Evolutionary conservation across 2,329 filamentous ascomycete species (phyloP).

Genomic region (Arthrobotrys sphaeroides): DNA sequence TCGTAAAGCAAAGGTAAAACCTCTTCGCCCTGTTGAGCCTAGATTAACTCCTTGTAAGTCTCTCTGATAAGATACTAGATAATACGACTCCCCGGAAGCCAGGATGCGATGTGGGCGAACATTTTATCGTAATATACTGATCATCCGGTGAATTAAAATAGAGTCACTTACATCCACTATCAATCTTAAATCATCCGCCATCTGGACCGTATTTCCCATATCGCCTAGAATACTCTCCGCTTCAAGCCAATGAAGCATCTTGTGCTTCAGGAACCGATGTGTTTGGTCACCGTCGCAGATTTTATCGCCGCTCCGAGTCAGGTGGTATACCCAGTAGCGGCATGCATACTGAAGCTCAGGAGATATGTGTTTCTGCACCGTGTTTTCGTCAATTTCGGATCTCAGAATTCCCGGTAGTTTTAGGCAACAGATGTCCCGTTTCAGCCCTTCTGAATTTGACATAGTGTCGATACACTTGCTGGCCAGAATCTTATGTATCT

Average conservation of each 20-base stretch:
- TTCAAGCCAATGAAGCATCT: slow-evolving; percentile 6
- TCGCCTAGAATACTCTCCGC: slow-evolving; percentile 54
- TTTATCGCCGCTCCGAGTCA: neutral
- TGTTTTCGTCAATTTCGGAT: neutral
- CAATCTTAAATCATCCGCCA: neutral
- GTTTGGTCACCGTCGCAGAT: neutral
- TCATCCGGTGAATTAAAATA: neutral
- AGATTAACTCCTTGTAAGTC: neutral
- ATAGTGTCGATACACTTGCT: neutral
- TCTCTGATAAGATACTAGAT: too few relatives aligned
- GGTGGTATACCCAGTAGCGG: neutral
- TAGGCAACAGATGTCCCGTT: neutral
- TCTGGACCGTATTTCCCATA: slow-evolving; percentile 12
- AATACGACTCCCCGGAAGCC: too few relatives aligned
- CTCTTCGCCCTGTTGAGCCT: neutral
- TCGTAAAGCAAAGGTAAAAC: slow-evolving; percentile 51
- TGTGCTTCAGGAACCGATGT: neutral
- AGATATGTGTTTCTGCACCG: neutral
- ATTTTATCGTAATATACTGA: too few relatives aligned
- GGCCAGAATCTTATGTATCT: neutral
- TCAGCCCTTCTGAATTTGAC: neutral
- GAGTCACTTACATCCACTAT: neutral
- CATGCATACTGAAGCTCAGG: slow-evolving; percentile 1
- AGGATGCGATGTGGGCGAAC: too few relatives aligned
- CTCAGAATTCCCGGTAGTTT: slow-evolving; percentile 11